Conservation (phyloP, 352 stramenopile species). For the Plasmopara viticola region DNA sequence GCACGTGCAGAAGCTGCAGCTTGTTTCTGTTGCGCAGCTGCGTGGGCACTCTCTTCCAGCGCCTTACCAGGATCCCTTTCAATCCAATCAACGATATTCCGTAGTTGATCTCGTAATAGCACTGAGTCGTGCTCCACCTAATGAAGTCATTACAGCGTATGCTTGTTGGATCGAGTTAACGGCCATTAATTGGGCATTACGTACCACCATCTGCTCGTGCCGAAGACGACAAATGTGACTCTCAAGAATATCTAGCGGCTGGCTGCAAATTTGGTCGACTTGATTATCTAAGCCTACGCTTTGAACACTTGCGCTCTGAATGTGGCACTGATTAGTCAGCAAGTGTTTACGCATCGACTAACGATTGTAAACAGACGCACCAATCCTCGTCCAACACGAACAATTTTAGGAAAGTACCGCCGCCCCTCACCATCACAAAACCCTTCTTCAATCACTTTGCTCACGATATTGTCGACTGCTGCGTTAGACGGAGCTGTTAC, state of each 20-base stretch:
- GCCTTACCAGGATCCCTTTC: constrained; percentile 46
- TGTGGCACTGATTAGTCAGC: not conserved
- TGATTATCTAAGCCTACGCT: constrained; percentile 78
- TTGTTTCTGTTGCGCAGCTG: constrained; percentile 24
- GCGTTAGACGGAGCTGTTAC: constrained; percentile 93
- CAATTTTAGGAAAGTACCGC: constrained; percentile 93
- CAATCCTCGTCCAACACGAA: constrained; percentile 85
- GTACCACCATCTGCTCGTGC: constrained; percentile 46
- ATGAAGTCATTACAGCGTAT: not conserved
- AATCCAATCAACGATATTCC: constrained; percentile 67
- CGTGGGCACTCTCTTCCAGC: constrained; percentile 36
- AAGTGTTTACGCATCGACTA: not conserved
- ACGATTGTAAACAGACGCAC: constrained; percentile 29
- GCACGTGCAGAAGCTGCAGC: constrained; percentile 9
- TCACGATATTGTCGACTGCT: constrained; percentile 94
- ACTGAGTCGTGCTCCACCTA: constrained; percentile 76
- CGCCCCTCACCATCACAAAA: constrained; percentile 92
- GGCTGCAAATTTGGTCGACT: constrained; percentile 77
- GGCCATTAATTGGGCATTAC: constrained; percentile 3
- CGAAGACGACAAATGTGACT: constrained; percentile 46
- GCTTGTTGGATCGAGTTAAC: not conserved
- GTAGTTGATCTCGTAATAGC: constrained; percentile 54
- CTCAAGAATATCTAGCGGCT: constrained; percentile 68
- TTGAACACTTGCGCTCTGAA: constrained; percentile 67
- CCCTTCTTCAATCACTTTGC: constrained; percentile 94